phyloP scores from a whole-genome alignment of 2,329 filamentous ascomycete genomes.

The Catunica adiposa region DNA sequence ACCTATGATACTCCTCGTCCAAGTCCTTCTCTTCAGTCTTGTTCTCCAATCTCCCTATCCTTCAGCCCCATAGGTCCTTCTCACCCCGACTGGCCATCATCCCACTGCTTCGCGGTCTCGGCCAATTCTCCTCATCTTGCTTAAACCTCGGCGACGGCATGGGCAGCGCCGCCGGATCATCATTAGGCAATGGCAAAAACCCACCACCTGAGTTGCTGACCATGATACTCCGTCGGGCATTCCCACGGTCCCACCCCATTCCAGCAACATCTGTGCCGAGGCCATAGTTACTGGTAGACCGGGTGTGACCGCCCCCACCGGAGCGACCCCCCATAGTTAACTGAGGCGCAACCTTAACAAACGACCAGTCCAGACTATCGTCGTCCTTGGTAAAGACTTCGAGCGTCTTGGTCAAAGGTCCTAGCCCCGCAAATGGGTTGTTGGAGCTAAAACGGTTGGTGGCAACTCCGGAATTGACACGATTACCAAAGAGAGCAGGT shows the following conservation, averaged over 20 bases:
- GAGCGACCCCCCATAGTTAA: constrained; percentile 13
- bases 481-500: constrained; percentile 16
- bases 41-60: background rate
- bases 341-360: constrained; percentile 30
- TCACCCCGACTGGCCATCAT: constrained; percentile 24
- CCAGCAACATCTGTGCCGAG: constrained; percentile 35
- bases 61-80: constrained; percentile 28
- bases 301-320: constrained; percentile 16
- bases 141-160: constrained; percentile 14
- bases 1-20: too few species aligned
- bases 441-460: constrained; percentile 39
- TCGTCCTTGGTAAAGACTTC: constrained; percentile 45
- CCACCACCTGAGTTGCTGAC: constrained; percentile 32
- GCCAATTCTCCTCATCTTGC: constrained; percentile 25
- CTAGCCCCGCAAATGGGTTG: constrained; percentile 35
- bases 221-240: constrained; percentile 37
- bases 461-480: constrained; percentile 13
- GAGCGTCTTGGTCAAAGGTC: constrained; percentile 34
- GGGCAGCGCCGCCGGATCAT: constrained; percentile 13
- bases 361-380: constrained; percentile 42
- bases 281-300: constrained; percentile 41
- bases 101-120: constrained; percentile 26
- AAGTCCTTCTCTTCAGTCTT: too few species aligned
- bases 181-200: constrained; percentile 35
- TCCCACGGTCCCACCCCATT: constrained; percentile 33